Conservation (phyloP, 805 yeast species). For the Saturnispora serradocipensis region DNA sequence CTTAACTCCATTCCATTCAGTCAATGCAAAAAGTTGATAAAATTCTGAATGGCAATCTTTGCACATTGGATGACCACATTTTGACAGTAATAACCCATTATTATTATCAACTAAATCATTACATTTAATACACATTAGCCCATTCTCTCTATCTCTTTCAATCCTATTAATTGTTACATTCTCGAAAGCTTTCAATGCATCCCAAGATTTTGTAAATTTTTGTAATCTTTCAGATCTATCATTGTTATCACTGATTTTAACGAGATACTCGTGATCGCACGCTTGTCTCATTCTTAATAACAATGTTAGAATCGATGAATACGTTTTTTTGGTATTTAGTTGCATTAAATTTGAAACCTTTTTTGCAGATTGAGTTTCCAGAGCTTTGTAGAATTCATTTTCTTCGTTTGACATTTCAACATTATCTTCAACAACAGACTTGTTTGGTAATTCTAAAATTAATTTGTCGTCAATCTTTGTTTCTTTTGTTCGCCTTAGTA, state of each 20-base stretch:
- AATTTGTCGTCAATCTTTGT: slow-evolving; percentile 73
- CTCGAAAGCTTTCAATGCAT: slow-evolving; percentile 18
- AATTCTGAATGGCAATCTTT: slow-evolving; percentile 45
- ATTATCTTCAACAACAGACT: slow-evolving; percentile 38
- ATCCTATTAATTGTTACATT: slow-evolving; percentile 26
- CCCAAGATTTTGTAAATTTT: slow-evolving; percentile 24
- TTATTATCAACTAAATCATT: slow-evolving; percentile 40
- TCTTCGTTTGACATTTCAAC: slow-evolving; percentile 50
- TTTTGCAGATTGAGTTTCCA: slow-evolving; percentile 47
- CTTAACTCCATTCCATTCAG: slow-evolving; percentile 24
- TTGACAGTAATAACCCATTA: slow-evolving; percentile 37
- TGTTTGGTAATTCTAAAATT: slow-evolving; percentile 59
- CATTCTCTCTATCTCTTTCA: slow-evolving; percentile 28
- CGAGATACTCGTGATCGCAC: slow-evolving; percentile 70
- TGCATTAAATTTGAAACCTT: slow-evolving; percentile 41
- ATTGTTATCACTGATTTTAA: slow-evolving; percentile 47
- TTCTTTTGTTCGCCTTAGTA: slow-evolving; percentile 66
- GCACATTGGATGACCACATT: slow-evolving; percentile 76
- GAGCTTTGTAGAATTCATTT: slow-evolving; percentile 41
- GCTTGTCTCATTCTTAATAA: slow-evolving; percentile 79
- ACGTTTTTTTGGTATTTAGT: slow-evolving; percentile 21
- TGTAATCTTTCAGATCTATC: slow-evolving; percentile 30
- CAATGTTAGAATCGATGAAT: slow-evolving; percentile 57
- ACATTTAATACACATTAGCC: slow-evolving; percentile 58
- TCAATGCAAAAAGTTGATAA: slow-evolving; percentile 35